phyloP scores from a whole-genome alignment of 345 rosid genomes.

The Syzygium jambos region DNA sequence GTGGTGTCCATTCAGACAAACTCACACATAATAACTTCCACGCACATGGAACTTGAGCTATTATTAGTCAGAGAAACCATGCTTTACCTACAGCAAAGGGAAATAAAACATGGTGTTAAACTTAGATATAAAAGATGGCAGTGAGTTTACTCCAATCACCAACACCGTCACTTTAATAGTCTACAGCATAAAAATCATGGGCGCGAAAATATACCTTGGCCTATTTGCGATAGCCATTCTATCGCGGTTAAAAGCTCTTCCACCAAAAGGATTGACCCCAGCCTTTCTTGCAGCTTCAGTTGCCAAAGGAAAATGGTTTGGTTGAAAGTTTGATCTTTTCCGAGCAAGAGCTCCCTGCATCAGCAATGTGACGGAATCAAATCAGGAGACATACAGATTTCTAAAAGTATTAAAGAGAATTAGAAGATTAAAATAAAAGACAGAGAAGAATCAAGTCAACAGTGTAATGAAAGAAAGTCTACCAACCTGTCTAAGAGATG shows the following conservation, averaged over 20 bases:
- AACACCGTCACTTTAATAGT: neutral
- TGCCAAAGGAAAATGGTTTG: conserved; percentile 55
- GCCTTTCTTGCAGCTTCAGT: conserved; percentile 47
- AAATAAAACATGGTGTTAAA: neutral
- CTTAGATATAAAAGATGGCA: neutral
- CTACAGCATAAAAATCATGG: neutral
- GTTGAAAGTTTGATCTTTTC: conserved; percentile 61
- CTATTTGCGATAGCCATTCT: conserved; percentile 29
- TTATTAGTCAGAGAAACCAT: conserved; percentile 12
- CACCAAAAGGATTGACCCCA: conserved; percentile 34
- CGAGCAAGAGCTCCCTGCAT: conserved; percentile 68
- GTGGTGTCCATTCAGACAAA: neutral
- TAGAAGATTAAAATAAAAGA: neutral
- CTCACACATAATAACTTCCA: neutral
- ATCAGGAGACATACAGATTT: conserved; percentile 1
- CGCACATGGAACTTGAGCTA: neutral
- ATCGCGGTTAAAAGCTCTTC: conserved; percentile 40
- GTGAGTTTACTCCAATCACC: neutral
- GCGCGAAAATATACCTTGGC: conserved; percentile 42
- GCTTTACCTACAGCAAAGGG: conserved; percentile 34
- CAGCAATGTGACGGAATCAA: neutral
- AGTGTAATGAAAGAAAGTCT: neutral
- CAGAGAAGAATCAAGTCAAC: neutral
- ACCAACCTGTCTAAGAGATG: conserved; percentile 73
- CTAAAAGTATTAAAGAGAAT: neutral